These are phyloP conservation scores for Saprolegnia parasitica DNA, from an alignment of 352 stramenopile genomes.

Conservation along the genomic window DNA sequence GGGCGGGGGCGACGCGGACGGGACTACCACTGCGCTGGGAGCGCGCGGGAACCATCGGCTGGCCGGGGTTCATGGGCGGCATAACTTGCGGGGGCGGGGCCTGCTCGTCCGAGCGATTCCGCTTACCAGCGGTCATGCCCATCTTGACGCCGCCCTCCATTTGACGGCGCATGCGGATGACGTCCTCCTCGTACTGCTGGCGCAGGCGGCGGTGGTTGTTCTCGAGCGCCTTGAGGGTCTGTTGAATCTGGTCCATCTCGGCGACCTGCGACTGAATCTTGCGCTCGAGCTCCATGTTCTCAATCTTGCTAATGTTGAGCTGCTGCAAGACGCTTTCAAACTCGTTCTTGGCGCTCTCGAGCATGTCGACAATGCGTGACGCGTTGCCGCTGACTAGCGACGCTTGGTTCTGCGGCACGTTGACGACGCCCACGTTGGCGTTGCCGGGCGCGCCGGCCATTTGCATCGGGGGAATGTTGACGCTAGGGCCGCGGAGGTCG, in stretches of 20 bases:
- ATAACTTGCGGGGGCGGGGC: constrained; percentile 14
- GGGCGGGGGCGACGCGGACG: constrained; percentile 20
- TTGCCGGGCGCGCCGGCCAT: background rate
- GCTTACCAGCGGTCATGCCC: constrained; percentile 1
- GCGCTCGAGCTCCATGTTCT: constrained; percentile 82
- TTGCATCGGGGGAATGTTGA: constrained; percentile 15
- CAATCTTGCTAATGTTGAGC: constrained; percentile 84
- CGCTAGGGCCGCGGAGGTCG: constrained; percentile 9
- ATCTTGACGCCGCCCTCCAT: constrained; percentile 44
- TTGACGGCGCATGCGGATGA: constrained; percentile 77
- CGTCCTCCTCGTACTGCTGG: constrained; percentile 82
- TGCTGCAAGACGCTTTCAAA: constrained; percentile 81
- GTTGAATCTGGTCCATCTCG: constrained; percentile 86
- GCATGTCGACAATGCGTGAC: constrained; percentile 65
- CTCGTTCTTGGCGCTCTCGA: constrained; percentile 80
- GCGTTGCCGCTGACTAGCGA: constrained; percentile 1
- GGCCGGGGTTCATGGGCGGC: constrained; percentile 22
- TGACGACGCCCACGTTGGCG: constrained; percentile 18
- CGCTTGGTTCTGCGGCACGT: constrained; percentile 4
- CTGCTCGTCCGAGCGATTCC: constrained; percentile 11
- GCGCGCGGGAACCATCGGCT: constrained; percentile 18
- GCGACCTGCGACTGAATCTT: constrained; percentile 84
- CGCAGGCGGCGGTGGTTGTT: constrained; percentile 75
- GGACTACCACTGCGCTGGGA: constrained; percentile 15
- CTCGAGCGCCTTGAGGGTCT: constrained; percentile 79